Conservation (phyloP, 2,329 filamentous ascomycete species). For the Coniochaeta sp. region DNA sequence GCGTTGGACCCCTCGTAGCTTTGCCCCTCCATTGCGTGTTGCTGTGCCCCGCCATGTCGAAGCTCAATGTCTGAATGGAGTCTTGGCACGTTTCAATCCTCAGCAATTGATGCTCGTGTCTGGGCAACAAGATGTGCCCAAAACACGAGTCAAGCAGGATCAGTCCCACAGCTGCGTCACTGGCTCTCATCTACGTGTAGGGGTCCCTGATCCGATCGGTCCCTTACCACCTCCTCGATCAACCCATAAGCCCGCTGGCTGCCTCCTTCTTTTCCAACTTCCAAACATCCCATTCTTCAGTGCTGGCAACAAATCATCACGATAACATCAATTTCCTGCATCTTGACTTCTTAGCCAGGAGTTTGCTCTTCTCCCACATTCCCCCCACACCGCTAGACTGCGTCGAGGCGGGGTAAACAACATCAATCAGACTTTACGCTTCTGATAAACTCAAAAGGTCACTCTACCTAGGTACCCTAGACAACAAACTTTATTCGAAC, state of each 20-base stretch:
- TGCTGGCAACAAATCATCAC: neutral
- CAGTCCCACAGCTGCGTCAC: neutral
- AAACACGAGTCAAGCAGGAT: neutral
- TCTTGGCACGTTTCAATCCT: conserved; percentile 1
- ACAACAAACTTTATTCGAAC: neutral
- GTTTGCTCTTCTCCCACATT: neutral
- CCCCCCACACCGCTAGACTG: neutral
- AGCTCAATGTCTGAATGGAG: conserved; percentile 2
- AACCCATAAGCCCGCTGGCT: neutral
- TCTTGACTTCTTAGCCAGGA: neutral
- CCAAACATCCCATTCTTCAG: neutral
- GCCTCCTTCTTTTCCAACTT: neutral
- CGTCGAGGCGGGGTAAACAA: neutral
- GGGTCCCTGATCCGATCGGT: neutral
- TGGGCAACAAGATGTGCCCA: neutral
- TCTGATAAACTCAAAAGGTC: too few species aligned
- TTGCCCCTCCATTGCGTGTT: neutral
- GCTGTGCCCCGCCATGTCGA: neutral
- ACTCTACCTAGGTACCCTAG: too few species aligned
- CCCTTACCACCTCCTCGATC: neutral
- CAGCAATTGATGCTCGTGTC: neutral
- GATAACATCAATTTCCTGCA: neutral
- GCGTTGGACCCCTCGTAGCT: neutral
- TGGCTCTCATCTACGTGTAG: neutral
- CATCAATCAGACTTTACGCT: neutral